Conservation (phyloP, 2,329 filamentous ascomycete genomes). For the Nemania abortiva region DNA sequence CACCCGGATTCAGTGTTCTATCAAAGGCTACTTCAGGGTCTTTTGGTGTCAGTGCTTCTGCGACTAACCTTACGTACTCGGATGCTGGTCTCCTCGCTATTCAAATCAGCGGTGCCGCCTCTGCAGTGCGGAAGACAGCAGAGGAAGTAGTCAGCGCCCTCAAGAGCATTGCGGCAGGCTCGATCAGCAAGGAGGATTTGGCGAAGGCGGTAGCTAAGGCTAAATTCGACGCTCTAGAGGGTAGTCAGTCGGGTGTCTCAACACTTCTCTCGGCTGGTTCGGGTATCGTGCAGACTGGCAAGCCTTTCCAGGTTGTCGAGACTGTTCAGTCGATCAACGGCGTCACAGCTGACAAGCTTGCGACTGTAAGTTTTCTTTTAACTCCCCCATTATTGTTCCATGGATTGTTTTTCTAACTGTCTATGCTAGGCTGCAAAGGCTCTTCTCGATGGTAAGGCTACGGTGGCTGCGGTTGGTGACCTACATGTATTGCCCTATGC, state of each 20-base stretch:
- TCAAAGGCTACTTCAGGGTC: conserved; percentile 79
- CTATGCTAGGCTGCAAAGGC: conserved; percentile 81
- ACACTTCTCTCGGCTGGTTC: conserved; percentile 87
- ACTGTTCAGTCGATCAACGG: conserved; percentile 82
- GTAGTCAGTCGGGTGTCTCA: conserved; percentile 80
- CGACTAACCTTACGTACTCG: conserved; percentile 87
- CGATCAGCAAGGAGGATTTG: conserved; percentile 85
- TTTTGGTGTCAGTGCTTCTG: conserved; percentile 75
- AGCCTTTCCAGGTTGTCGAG: conserved; percentile 86
- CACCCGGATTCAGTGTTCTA: conserved; percentile 89
- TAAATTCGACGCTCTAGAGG: conserved; percentile 91
- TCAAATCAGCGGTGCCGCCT: conserved; percentile 80
- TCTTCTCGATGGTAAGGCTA: conserved; percentile 88
- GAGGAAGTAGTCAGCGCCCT: conserved; percentile 83
- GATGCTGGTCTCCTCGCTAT: conserved; percentile 92
- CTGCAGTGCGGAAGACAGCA: conserved; percentile 79
- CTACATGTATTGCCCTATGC: conserved; percentile 91
- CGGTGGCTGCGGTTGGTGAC: conserved; percentile 90
- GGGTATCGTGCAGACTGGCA: conserved; percentile 82
- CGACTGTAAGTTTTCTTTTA: conserved; percentile 73
- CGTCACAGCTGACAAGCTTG: conserved; percentile 86
- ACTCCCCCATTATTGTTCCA: neutral
- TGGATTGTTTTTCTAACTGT: conserved; percentile 47
- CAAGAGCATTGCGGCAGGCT: conserved; percentile 81
- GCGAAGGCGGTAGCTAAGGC: conserved; percentile 92